Evolutionary conservation across 2,329 filamentous ascomycete species (phyloP).

Genomic region (Capronia epimyces): DNA sequence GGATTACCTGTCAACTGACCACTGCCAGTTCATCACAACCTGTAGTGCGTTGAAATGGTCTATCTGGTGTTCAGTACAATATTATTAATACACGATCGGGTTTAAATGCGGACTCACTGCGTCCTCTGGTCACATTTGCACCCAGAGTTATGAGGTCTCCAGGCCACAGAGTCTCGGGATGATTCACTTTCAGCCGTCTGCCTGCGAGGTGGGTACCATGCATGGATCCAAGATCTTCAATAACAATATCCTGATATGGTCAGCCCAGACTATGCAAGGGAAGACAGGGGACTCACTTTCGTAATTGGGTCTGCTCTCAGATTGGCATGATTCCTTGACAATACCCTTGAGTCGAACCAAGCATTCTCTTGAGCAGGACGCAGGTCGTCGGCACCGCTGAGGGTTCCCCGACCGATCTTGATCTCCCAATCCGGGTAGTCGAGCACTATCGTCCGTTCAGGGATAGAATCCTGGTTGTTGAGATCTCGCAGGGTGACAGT

Average conservation of each 20-base stretch:
- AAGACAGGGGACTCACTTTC: constrained; percentile 9
- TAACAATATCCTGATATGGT: constrained; percentile 39
- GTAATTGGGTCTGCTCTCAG: constrained; percentile 29
- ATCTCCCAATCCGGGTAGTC: constrained; percentile 29
- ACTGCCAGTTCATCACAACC: constrained; percentile 32
- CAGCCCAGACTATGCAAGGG: constrained; percentile 9
- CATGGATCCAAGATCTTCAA: constrained; percentile 55
- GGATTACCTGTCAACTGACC: constrained; percentile 29
- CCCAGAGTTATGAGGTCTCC: constrained; percentile 45
- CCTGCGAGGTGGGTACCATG: constrained; percentile 57
- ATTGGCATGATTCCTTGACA: constrained; percentile 44
- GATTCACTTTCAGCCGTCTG: constrained; percentile 35
- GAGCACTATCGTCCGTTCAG: constrained; percentile 35
- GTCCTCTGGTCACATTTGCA: constrained; percentile 45
- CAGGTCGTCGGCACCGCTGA: constrained; percentile 34
- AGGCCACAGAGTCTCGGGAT: constrained; percentile 32
- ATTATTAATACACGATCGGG: not conserved
- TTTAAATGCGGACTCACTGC: constrained; percentile 16
- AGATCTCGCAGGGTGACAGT: constrained; percentile 34
- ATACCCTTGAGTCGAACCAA: constrained; percentile 45
- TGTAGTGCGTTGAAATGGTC: constrained; percentile 26
- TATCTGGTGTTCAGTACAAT: constrained; percentile 4
- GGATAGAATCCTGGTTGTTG: constrained; percentile 27
- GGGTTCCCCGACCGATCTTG: constrained; percentile 41
- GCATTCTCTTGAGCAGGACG: constrained; percentile 37